Evolutionary conservation across 2,329 filamentous ascomycete species (phyloP).

Genomic region (Diplodia corticola): DNA sequence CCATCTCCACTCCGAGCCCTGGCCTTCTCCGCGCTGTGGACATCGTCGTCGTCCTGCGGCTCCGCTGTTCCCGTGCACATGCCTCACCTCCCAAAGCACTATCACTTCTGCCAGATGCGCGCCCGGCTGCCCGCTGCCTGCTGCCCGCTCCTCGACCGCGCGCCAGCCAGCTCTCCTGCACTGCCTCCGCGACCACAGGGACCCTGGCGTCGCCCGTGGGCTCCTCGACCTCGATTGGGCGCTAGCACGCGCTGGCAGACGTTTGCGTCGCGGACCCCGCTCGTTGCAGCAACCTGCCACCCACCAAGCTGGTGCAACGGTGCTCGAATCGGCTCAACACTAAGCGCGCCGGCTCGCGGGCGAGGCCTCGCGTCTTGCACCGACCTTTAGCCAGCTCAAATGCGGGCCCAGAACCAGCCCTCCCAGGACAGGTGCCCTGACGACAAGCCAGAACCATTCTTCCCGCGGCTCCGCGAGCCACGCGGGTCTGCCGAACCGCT

Average conservation of each 20-base stretch:
- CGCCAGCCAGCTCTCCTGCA: not conserved
- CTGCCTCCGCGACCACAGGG: not conserved
- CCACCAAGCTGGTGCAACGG: not conserved
- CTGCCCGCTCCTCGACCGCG: not conserved
- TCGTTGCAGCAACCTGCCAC: not conserved
- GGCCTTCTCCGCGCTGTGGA: not conserved
- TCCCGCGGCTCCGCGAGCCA: not conserved
- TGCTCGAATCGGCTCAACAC: not conserved
- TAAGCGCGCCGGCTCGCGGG: not conserved
- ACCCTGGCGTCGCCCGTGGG: too few species aligned
- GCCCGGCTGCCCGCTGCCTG: not conserved
- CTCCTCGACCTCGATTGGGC: not conserved
- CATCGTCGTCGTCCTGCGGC: not conserved
- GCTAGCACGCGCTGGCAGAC: not conserved
- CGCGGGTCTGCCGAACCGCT: not conserved
- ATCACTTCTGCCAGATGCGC: not conserved
- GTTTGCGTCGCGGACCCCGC: not conserved
- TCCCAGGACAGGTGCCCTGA: not conserved
- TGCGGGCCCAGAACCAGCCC: not conserved
- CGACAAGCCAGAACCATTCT: not conserved
- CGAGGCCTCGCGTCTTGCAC: too few species aligned
- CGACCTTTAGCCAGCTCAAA: not conserved
- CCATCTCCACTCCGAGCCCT: not conserved
- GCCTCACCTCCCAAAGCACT: not conserved
- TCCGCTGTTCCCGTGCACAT: not conserved